Base-by-base conservation (phyloP, 2,329 filamentous ascomycete species). In the Aspergillus vadensis region DNA sequence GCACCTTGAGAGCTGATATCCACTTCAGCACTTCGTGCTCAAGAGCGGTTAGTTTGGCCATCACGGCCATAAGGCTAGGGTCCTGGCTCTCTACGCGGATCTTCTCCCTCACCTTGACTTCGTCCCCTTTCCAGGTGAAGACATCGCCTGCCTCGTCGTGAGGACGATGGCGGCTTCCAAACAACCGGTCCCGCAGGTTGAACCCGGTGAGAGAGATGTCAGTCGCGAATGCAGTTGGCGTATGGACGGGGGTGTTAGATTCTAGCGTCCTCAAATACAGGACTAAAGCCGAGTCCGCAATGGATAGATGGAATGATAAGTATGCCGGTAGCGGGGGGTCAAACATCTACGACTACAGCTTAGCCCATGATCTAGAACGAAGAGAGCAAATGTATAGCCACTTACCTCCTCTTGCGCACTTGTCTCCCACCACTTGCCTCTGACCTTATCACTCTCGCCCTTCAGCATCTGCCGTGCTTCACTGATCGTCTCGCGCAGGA, bases 71-170 rank as follows among this genome's bases (percentile, higher is more conserved):
- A 65, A 97, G 74, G 68, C 88, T 93, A 1, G 94, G 94, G 74
- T 98, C 93, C 58, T 92, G 91, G 69, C 87, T 94, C 76, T 97
- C 93, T 2, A 97, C 89, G 43, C 90, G 84, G 4, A 97, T 86
- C 79, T 97, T 97, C 74, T 97, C 94, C 67, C 89, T 87, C 49
- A 98, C 94, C 65, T 87, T 89, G 2, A 97, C 92, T 63, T 95
- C 87, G 58, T 87, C 83, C 4, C 85, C 85, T 14, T 79, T 80
- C 76, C 85, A 97, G 4, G 80, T 81, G 74, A 96, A 97, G 0
- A 90, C 80, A 39, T 87, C 84, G 62, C 94, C 90, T 64, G 88
- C 87, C 76, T 98, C 94, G 75, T 93, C 90, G 74, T 93, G 90
- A 66, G 88, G 87, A 2, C 88, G 81, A 17, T 87, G 81, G 54